A percentile compares a stretch with the other conserved stretches of the same genome.
Evolutionary conservation across 768 basidiomycete genomes (phyloP).

Genomic region (Psilocybe sp.): DNA sequence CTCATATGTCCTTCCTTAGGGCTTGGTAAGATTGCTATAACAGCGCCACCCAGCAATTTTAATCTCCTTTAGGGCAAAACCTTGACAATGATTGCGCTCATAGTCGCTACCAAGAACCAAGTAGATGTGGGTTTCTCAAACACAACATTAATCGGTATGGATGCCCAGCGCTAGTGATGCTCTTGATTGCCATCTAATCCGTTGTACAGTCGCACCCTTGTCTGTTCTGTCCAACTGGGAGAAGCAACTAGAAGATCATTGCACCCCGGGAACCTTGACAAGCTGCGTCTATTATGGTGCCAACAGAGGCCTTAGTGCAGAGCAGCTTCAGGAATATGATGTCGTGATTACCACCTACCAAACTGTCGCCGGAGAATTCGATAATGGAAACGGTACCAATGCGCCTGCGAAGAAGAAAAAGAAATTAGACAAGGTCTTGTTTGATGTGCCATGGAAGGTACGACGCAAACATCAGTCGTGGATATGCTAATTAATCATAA

Average conservation of each 20-base stretch:
- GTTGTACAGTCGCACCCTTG: slow-evolving; percentile 65
- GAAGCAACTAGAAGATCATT: slow-evolving; percentile 78
- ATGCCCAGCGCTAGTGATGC: not conserved
- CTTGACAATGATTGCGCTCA: slow-evolving; percentile 79
- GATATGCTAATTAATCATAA: not conserved
- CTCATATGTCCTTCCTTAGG: slow-evolving; percentile 24
- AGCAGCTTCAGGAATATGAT: slow-evolving; percentile 65
- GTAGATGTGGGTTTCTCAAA: slow-evolving; percentile 52
- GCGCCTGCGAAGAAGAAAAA: slow-evolving; percentile 57
- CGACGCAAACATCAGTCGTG: slow-evolving; percentile 4
- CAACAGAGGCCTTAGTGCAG: slow-evolving; percentile 54
- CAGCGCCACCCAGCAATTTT: not conserved
- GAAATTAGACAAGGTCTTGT: slow-evolving; percentile 56
- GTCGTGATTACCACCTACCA: slow-evolving; percentile 86
- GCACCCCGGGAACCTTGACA: slow-evolving; percentile 47
- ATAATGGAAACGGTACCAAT: slow-evolving; percentile 24
- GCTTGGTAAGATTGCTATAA: slow-evolving; percentile 31
- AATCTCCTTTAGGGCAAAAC: slow-evolving; percentile 71
- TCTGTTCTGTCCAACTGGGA: slow-evolving; percentile 89
- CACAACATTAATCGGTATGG: slow-evolving; percentile 75
- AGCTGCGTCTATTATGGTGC: slow-evolving; percentile 71
- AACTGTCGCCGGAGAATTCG: slow-evolving; percentile 58
- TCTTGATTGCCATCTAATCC: not conserved
- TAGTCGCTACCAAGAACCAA: slow-evolving; percentile 75
- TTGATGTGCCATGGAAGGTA: slow-evolving; percentile 82